phyloP scores from a whole-genome alignment of 2,329 filamentous ascomycete species.

The Cordyceps militaris region DNA sequence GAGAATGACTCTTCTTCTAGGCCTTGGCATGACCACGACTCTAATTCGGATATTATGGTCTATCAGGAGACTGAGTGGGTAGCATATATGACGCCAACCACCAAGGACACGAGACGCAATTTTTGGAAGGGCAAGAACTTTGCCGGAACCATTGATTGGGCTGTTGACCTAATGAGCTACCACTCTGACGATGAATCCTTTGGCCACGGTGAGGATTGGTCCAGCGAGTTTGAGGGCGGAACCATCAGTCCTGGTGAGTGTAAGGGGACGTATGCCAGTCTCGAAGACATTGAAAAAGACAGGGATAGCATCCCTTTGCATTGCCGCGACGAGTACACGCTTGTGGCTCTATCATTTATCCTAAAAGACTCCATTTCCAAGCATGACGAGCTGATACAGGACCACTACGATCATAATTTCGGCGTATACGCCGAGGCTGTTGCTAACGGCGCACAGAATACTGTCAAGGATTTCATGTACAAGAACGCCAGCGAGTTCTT shows the following conservation, averaged over 20 bases:
- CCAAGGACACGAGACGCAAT: constrained; percentile 6
- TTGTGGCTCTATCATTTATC: not conserved
- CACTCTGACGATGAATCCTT: not conserved
- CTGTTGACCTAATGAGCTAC: constrained; percentile 14
- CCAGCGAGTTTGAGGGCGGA: not conserved
- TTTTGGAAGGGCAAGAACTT: constrained; percentile 12
- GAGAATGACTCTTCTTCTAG: constrained; percentile 15
- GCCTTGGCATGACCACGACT: not conserved
- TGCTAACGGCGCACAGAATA: not conserved
- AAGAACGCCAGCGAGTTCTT: not conserved
- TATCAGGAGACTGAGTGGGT: constrained; percentile 15
- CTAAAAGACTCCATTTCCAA: not conserved
- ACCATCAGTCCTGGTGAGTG: not conserved
- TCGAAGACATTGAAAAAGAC: not conserved
- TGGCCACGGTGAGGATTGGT: not conserved
- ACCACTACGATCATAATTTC: not conserved
- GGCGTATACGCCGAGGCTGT: not conserved
- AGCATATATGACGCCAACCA: constrained; percentile 15
- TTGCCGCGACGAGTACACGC: not conserved
- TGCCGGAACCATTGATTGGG: constrained; percentile 18
- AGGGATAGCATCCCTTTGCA: not conserved
- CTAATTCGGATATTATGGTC: not conserved
- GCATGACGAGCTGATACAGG: not conserved
- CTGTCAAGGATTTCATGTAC: not conserved
- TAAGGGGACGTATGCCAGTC: not conserved